Evolutionary conservation across 1,284 basidiomycete species (phyloP), one percentile per base, ranked within the genome.

Genomic region (Sanghuangporus sanghuang): DNA sequence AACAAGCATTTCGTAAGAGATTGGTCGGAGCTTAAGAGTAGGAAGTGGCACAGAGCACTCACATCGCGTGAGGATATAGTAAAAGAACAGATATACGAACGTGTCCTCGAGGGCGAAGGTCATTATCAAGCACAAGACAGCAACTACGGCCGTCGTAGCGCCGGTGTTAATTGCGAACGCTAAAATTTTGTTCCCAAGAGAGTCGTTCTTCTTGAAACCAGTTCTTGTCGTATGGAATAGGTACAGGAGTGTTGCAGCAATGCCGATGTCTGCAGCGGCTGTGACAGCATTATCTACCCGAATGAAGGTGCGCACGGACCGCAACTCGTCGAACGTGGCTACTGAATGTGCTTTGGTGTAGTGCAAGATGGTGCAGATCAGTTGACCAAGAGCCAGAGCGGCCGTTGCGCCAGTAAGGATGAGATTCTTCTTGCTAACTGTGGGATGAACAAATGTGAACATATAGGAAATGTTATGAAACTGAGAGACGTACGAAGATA

Each of bases 301-400:
- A 16, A 35, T 39, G 18, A 59, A 3, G 12, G 35, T 50, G 32
- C 44, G 46, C 46, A 90, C 74, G 93, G 71, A 71, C 42, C n/a
- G 55, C 6, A 55, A 36, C 36, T 16, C 42, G 23, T 39, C 32
- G 44, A 65, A 59, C 40, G 21, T 42, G 4, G 5, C 58, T 12
- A 59, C 40, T 8, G 18, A 16, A 40, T 42, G 39, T 3, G 27
- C 18, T 14, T 62, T 56, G n/a, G 38, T 38, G 16, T 53, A 57
- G 48, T 63, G 50, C 6, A 58, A 23, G 12, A 58, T 48, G 14
- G 44, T 40, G 21, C 42, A 39, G 27, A 42, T 35, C 44, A 57
- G 55, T 23, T 63, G 55, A n/a, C 14, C 54, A 23, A 52, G 12
- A 35, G 44, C 50, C 5, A 63, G 55, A 2, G 18, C 23, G 35